Conservation (phyloP, 805 yeast genomes). For the Spathaspora passalidarum region DNA sequence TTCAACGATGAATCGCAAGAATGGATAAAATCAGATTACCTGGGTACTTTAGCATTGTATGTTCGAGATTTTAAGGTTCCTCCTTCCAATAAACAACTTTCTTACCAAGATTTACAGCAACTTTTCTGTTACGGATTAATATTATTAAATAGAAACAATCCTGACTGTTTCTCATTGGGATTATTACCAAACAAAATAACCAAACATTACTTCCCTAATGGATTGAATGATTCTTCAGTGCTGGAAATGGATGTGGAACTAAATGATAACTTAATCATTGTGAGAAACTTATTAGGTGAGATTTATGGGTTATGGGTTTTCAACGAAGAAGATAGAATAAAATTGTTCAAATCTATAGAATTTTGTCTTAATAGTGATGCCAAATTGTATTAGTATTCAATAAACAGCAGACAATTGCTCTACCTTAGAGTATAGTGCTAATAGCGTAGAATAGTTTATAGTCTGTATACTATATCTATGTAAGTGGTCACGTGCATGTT, state of each 20-base stretch:
- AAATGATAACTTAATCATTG: constrained; percentile 66
- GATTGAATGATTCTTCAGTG: constrained; percentile 25
- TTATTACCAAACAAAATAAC: constrained; percentile 54
- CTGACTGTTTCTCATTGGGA: constrained; percentile 72
- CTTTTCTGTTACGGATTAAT: constrained; percentile 65
- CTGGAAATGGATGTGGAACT: constrained; percentile 62
- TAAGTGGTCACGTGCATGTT: background rate
- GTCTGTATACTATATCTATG: too few relatives aligned
- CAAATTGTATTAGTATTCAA: constrained; percentile 1
- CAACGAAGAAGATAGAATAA: constrained; percentile 62
- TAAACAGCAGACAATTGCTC: too few relatives aligned
- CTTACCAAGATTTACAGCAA: constrained; percentile 35
- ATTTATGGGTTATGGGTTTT: constrained; percentile 80
- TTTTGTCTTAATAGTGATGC: constrained; percentile 36
- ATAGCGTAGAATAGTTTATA: too few relatives aligned
- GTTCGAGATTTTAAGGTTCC: constrained; percentile 44
- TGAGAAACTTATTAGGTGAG: constrained; percentile 64
- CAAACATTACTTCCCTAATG: constrained; percentile 39
- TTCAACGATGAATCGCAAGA: constrained; percentile 55
- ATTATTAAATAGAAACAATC: constrained; percentile 62
- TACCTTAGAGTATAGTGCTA: too few relatives aligned
- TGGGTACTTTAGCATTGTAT: constrained; percentile 69
- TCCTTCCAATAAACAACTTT: constrained; percentile 6
- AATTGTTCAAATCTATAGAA: constrained; percentile 47
- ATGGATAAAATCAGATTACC: constrained; percentile 69